A percentile compares a stretch with the other conserved stretches of the same genome.
Evolutionary conservation across 2,329 filamentous ascomycete species (phyloP).

Genomic region (Pestalotiopsis sp.): DNA sequence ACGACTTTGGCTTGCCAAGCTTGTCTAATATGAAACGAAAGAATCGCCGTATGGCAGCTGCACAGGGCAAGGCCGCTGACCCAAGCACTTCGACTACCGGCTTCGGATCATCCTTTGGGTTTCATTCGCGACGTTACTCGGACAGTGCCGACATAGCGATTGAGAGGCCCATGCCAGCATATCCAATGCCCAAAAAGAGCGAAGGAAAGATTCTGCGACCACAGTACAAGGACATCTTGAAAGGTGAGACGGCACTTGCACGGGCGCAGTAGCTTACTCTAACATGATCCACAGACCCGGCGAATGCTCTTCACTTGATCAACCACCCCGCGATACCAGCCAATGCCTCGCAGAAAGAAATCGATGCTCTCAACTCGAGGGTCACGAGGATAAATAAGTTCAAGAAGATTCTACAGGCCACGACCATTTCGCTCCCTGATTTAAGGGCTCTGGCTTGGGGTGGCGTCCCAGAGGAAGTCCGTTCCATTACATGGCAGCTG

Average conservation of each 20-base stretch:
- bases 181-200: slow-evolving; percentile 84
- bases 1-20: slow-evolving; percentile 93
- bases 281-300: slow-evolving; percentile 62
- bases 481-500: slow-evolving; percentile 98
- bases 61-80: slow-evolving; percentile 38
- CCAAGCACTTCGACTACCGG: slow-evolving; percentile 36
- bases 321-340: slow-evolving; percentile 77
- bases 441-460: slow-evolving; percentile 90
- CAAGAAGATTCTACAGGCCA: slow-evolving; percentile 91
- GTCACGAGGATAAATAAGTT: slow-evolving; percentile 98
- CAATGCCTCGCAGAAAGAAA: slow-evolving; percentile 79
- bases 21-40: slow-evolving; percentile 88
- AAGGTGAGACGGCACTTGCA: slow-evolving; percentile 47
- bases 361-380: slow-evolving; percentile 82
- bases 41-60: slow-evolving; percentile 53
- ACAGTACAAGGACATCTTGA: slow-evolving; percentile 95
- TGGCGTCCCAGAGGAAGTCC: slow-evolving; percentile 90
- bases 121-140: slow-evolving; percentile 63
- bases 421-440: slow-evolving; percentile 83
- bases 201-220: slow-evolving; percentile 95
- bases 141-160: slow-evolving; percentile 95
- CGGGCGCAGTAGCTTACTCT: not conserved
- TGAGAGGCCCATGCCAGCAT: slow-evolving; percentile 79
- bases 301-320: slow-evolving; percentile 93
- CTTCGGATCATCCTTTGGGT: slow-evolving; percentile 39